Evolutionary conservation across 2,329 filamentous ascomycete species (phyloP), one percentile per base, ranked within the genome.

Genomic region (Chaetomiaceae sp.): DNA sequence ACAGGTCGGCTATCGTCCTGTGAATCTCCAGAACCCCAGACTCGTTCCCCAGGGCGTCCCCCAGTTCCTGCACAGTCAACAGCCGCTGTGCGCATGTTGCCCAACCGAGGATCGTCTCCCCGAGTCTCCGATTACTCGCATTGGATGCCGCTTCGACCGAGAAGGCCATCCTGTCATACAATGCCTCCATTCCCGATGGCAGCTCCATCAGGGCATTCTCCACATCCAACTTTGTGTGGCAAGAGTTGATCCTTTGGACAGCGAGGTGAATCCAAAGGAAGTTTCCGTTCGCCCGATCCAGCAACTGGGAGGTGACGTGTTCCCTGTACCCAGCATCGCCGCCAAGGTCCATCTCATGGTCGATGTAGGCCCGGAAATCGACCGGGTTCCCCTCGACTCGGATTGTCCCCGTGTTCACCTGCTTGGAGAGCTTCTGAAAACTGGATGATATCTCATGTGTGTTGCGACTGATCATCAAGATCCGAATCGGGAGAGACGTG

Each of bases 241-340:
- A 62, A 0, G 55, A 37, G n/a, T 59, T 60, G 8, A 69, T 55
- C 27, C 62, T 57, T 16, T 65, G 56, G 1, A 68, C 51, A 7
- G 61, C 61, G 0, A 69, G 58, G 25, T 59, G 53, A 2, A 65
- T 58, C 66, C 65, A 68, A 1, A 70, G 57, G 34, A 70, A 70
- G 38, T 66, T 70, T 0, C 62, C 64, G 4, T 60, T 43, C 0
- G 65, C 58, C 16, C 58, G 54, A 3, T 59, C 42, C 7, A 65
- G 40, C 6, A 69, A 51, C 4, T 57, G 57, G 4, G 53, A 17
- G 3, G 55, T 56, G 9, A 68, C 52, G 2, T 44, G 47, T 6
- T 60, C 50, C 20, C 54, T 60, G 37, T 60, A 60, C 1, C 48
- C 51, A 1, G 54, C 23, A 16, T 42, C 33, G 1, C 57, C 57